phyloP scores from a whole-genome alignment of 2,329 filamentous ascomycete genomes.

The Pseudocercospora eumusae region DNA sequence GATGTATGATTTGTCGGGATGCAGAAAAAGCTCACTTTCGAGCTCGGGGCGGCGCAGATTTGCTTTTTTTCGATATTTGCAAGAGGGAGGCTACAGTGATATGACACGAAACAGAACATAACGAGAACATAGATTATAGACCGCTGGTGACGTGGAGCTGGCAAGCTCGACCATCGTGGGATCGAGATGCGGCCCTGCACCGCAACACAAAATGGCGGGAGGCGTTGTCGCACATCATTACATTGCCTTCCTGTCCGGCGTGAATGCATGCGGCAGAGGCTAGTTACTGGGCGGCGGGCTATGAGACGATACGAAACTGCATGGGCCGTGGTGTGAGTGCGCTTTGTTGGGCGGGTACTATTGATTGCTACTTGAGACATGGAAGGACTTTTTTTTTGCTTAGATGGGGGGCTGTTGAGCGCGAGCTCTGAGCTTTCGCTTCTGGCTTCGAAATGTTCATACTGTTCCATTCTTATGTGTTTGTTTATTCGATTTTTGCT shows the following conservation, averaged over 20 bases:
- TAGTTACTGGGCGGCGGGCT: slow-evolving; percentile 8
- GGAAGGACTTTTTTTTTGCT: not conserved
- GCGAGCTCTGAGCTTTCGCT: slow-evolving; percentile 5
- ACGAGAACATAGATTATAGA: slow-evolving; percentile 29
- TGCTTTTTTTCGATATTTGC: slow-evolving; percentile 12
- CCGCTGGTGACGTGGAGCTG: slow-evolving; percentile 26
- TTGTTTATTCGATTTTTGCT: no score
- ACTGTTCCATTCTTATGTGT: not conserved
- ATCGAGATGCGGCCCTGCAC: slow-evolving; percentile 23
- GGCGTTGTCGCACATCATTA: slow-evolving; percentile 6
- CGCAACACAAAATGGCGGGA: slow-evolving; percentile 19
- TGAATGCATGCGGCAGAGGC: not conserved
- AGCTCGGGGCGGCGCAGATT: slow-evolving; percentile 7
- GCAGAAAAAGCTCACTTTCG: slow-evolving; percentile 2
- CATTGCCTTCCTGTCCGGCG: slow-evolving; percentile 2
- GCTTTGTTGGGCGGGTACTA: not conserved
- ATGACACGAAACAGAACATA: slow-evolving; percentile 26
- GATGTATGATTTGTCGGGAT: slow-evolving; percentile 4
- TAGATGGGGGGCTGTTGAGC: slow-evolving; percentile 6
- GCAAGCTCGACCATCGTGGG: slow-evolving; percentile 10
- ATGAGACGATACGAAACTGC: slow-evolving; percentile 19
- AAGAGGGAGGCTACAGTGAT: slow-evolving; percentile 21
- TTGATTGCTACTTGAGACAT: not conserved
- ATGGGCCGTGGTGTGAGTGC: slow-evolving; percentile 4
- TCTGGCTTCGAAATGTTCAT: slow-evolving; percentile 6